A percentile compares a stretch with the other conserved stretches of the same genome.
These are phyloP conservation scores for Gossypium stocksii DNA, from an alignment of 345 rosid species.

Conservation along the genomic window DNA sequence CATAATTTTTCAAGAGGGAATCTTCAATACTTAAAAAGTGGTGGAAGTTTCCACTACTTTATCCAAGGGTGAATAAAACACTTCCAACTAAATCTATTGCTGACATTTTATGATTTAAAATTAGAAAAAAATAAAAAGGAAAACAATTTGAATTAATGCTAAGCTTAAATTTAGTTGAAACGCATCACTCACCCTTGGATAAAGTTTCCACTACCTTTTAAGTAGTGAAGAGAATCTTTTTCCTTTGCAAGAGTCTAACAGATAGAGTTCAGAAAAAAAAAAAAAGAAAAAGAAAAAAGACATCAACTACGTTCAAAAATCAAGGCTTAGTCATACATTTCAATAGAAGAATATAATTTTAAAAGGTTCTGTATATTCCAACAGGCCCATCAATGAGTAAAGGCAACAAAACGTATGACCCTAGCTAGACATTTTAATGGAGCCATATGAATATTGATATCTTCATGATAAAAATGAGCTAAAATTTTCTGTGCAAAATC, in stretches of 20 bases:
- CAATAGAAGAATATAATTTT: not conserved
- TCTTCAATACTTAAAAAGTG: not conserved
- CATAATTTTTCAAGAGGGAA: not conserved
- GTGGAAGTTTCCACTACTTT: not conserved
- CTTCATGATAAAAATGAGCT: slow-evolving; percentile 3
- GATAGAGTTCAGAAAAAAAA: not conserved
- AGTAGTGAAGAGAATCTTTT: not conserved
- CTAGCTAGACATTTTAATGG: not conserved
- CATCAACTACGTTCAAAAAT: not conserved
- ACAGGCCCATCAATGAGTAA: not conserved
- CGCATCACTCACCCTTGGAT: not conserved
- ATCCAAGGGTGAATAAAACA: not conserved
- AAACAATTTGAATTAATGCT: not conserved
- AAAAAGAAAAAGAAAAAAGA: not conserved
- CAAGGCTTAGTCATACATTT: not conserved
- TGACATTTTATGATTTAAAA: not conserved
- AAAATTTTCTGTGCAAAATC: not conserved
- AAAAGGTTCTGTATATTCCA: not conserved
- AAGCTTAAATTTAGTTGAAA: not conserved
- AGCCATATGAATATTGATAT: not conserved
- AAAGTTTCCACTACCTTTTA: not conserved
- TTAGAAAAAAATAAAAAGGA: not conserved
- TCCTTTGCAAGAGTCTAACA: not conserved
- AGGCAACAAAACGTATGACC: not conserved
- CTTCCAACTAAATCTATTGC: not conserved